phyloP scores from a whole-genome alignment of 2,329 filamentous ascomycete species.

The Iodosphaeria phyllophila region DNA sequence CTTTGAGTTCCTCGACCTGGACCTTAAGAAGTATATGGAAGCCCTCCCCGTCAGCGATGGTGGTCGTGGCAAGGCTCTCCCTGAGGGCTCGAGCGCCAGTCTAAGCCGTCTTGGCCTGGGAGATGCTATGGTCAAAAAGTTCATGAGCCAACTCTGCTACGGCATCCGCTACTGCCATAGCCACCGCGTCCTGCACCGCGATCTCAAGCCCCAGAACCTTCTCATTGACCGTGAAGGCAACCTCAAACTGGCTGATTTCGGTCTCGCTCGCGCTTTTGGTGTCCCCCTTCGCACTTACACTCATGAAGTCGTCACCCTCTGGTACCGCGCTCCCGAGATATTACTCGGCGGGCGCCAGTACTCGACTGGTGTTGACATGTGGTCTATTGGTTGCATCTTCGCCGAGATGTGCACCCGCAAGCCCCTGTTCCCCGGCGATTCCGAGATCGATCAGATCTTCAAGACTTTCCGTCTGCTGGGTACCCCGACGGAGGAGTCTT shows the following conservation, averaged over 20 bases:
- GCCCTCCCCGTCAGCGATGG: conserved; percentile 68
- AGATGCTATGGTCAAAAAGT: conserved; percentile 73
- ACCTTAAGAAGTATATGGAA: conserved; percentile 95
- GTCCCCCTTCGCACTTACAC: conserved; percentile 84
- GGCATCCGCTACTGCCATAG: conserved; percentile 80
- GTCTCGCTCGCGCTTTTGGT: conserved; percentile 75
- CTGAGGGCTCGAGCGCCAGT: conserved; percentile 50
- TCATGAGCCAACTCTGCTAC: conserved; percentile 75
- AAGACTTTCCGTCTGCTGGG: conserved; percentile 79
- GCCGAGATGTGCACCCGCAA: conserved; percentile 93
- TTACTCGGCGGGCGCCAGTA: conserved; percentile 81
- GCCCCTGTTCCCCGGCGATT: conserved; percentile 81
- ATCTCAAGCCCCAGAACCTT: conserved; percentile 81
- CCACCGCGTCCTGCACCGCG: conserved; percentile 71
- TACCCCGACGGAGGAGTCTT: conserved; percentile 63
- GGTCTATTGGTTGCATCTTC: conserved; percentile 88
- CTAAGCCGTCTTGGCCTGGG: conserved; percentile 54
- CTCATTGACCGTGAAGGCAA: conserved; percentile 76
- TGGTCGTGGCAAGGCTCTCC: conserved; percentile 68
- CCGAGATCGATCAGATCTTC: conserved; percentile 87
- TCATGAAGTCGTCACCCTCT: conserved; percentile 85
- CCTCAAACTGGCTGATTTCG: conserved; percentile 80
- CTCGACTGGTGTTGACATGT: conserved; percentile 90
- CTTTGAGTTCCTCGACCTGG: conserved; percentile 77
- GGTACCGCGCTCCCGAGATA: conserved; percentile 86